phyloP scores from a whole-genome alignment of 129 eudicot genomes.

The Apium graveolens region DNA sequence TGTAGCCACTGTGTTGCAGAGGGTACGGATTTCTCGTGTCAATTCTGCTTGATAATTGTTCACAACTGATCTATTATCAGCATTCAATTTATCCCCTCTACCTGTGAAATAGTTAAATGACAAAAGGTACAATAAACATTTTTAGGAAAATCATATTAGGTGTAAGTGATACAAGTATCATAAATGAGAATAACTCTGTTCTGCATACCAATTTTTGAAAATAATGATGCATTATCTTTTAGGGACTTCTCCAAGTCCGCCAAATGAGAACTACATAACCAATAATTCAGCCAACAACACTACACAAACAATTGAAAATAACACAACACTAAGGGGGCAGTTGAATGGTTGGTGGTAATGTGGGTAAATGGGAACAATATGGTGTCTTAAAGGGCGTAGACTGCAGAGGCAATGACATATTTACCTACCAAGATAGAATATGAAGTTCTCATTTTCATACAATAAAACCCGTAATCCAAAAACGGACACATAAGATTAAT shows the following conservation, averaged over 20 bases:
- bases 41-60: constrained; percentile 63
- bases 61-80: constrained; percentile 79
- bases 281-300: too few relatives aligned
- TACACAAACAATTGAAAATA: too few relatives aligned
- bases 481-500: too few relatives aligned
- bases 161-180: not conserved
- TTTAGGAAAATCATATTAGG: not conserved
- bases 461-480: too few relatives aligned
- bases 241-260: constrained; percentile 87
- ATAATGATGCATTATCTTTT: constrained; percentile 75
- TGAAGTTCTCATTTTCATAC: too few relatives aligned
- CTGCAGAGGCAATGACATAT: too few relatives aligned
- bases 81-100: constrained; percentile 75
- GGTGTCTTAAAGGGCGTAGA: too few relatives aligned
- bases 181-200: not conserved
- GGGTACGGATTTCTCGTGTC: constrained; percentile 52
- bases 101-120: constrained; percentile 25
- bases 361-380: too few relatives aligned
- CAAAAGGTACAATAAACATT: not conserved
- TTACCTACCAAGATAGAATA: too few relatives aligned
- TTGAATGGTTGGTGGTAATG: too few relatives aligned
- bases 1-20: constrained; percentile 61
- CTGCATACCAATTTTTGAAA: constrained; percentile 68
- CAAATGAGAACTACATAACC: too few relatives aligned
- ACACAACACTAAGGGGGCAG: not conserved